Evolutionary conservation across 2,329 filamentous ascomycete genomes (phyloP), one percentile per base, ranked within the genome.

Genomic region (Xylariaceae sp.): DNA sequence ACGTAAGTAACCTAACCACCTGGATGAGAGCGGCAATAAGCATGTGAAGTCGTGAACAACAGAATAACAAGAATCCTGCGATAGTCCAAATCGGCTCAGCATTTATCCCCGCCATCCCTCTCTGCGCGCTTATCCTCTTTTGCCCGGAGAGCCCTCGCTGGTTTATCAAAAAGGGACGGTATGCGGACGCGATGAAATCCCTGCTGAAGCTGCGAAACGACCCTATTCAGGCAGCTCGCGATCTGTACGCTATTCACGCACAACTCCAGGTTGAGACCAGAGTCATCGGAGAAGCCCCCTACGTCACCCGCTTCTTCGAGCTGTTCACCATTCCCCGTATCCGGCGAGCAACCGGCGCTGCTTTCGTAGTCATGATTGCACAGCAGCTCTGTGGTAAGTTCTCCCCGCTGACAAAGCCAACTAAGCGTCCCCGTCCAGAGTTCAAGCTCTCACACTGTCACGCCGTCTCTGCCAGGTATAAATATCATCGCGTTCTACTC

Each of bases 401-500:
- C n/a, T n/a, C n/a, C n/a, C n/a, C n/a, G n/a, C n/a, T n/a, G n/a
- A n/a, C n/a, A n/a, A n/a, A n/a, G n/a, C n/a, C n/a, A n/a, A n/a
- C n/a, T n/a, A n/a, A n/a, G n/a, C n/a, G n/a, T n/a, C n/a, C n/a
- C n/a, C n/a, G n/a, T n/a, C n/a, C n/a, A n/a, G n/a, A n/a, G n/a
- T n/a, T n/a, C n/a, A n/a, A n/a, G n/a, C n/a, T n/a, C n/a, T n/a
- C n/a, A n/a, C n/a, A n/a, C n/a, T n/a, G n/a, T n/a, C n/a, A n/a
- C n/a, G n/a, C n/a, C n/a, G n/a, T n/a, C n/a, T n/a, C n/a, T n/a
- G n/a, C n/a, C n/a, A n/a, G n/a, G n/a, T 36, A 73, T 84, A 59
- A 85, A 86, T 55, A 83, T 87, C 40, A 83, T 88, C 39, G 80
- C 83, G 1, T 88, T 88, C 59, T 88, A 88, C 61, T 83, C 77